phyloP scores from a whole-genome alignment of 1,139 yeast species.

The Tardiomyces depauwii region DNA sequence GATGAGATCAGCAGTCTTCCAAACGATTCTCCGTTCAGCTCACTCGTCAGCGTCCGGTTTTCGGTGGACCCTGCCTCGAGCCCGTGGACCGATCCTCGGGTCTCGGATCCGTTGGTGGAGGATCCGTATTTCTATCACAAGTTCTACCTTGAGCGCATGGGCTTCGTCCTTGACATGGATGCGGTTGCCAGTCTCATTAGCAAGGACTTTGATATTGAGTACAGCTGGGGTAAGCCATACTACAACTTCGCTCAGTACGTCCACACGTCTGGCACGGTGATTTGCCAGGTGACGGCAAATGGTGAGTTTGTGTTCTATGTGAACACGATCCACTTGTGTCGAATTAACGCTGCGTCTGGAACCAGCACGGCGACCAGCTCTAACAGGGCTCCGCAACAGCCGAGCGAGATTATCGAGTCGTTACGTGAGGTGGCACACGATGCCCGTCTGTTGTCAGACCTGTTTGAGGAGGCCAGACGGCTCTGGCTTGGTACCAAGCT shows the following conservation, averaged over 20 bases:
- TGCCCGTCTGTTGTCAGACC: background rate
- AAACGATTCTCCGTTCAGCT: constrained; percentile 71
- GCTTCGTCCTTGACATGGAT: constrained; percentile 74
- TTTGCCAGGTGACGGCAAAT: constrained; percentile 76
- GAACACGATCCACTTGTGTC: constrained; percentile 25
- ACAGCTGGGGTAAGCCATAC: constrained; percentile 86
- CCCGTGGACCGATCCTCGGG: constrained; percentile 24
- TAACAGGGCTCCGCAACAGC: background rate
- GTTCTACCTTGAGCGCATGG: constrained; percentile 54
- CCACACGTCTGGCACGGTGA: constrained; percentile 78
- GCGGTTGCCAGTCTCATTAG: constrained; percentile 30
- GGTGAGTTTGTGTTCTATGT: constrained; percentile 58
- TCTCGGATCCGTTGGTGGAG: constrained; percentile 26
- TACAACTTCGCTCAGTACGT: constrained; percentile 83
- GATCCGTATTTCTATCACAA: constrained; percentile 50
- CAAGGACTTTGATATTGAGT: constrained; percentile 39
- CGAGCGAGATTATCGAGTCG: background rate
- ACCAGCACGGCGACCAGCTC: background rate
- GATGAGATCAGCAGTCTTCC: constrained; percentile 75
- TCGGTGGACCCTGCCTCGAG: constrained; percentile 45
- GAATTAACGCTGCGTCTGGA: constrained; percentile 4
- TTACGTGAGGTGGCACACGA: background rate
- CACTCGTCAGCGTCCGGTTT: constrained; percentile 58
- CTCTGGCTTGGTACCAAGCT: background rate
- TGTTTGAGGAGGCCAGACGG: background rate